These are phyloP conservation scores for Raffaelea ambrosiae DNA, from an alignment of 2,329 filamentous ascomycete genomes.

Conservation along the genomic window DNA sequence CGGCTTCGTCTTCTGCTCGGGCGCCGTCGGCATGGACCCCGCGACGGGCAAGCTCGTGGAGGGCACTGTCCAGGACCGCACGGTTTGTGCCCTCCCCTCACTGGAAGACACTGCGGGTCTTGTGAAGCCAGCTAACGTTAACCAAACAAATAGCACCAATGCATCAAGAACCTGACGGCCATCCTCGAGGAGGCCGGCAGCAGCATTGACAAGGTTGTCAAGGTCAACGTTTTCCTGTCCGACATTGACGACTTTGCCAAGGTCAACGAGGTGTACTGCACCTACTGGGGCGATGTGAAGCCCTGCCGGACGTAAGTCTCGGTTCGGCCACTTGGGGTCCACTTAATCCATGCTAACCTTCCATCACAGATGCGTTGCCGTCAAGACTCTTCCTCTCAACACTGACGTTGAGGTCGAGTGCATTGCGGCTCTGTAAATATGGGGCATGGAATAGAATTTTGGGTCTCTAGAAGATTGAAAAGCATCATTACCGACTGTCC, in stretches of 20 bases:
- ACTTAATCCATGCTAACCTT: not conserved
- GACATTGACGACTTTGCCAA: conserved; percentile 80
- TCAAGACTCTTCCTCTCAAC: conserved; percentile 76
- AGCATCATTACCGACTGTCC: too few relatives aligned
- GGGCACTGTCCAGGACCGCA: conserved; percentile 58
- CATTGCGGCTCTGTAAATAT: conserved; percentile 45
- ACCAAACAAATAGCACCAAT: conserved; percentile 40
- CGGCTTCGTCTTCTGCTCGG: conserved; percentile 62
- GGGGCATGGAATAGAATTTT: too few relatives aligned
- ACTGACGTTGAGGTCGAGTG: conserved; percentile 85
- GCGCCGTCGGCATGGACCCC: conserved; percentile 58
- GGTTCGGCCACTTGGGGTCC: not conserved
- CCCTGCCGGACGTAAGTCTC: conserved; percentile 31
- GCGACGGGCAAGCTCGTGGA: conserved; percentile 44
- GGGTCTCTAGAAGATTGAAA: too few relatives aligned
- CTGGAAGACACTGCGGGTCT: not conserved
- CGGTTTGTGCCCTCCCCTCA: conserved; percentile 25
- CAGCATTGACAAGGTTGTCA: conserved; percentile 70
- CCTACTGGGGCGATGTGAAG: conserved; percentile 30
- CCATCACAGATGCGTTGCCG: conserved; percentile 63
- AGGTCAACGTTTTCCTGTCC: conserved; percentile 83
- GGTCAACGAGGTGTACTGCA: conserved; percentile 63
- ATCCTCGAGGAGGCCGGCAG: conserved; percentile 77
- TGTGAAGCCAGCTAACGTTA: too few relatives aligned
- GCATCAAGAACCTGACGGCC: conserved; percentile 69